Percentiles rank a stretch among this genome's conserved stretches.
These are phyloP conservation scores for Backusella australiensis DNA, from an alignment of 192 early-diverging fungal species.

Conservation along the genomic window DNA sequence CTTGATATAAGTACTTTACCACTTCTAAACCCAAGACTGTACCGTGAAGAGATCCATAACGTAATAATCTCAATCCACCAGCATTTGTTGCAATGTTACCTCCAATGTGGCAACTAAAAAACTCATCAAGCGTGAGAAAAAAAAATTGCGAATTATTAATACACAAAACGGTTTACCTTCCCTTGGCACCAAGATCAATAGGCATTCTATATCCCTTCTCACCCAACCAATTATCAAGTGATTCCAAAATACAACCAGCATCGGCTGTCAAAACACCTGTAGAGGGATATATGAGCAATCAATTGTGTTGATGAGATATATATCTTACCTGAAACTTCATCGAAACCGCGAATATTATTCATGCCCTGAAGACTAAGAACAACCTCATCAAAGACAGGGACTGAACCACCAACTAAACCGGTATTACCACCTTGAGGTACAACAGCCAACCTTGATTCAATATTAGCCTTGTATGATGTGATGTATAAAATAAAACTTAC, in stretches of 20 bases:
- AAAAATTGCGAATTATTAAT: not conserved
- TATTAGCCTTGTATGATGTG: too few relatives aligned
- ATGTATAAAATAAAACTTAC: constrained; percentile 1
- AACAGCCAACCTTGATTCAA: constrained; percentile 65
- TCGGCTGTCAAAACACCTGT: constrained; percentile 86
- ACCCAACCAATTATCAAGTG: constrained; percentile 81
- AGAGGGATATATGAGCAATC: not conserved
- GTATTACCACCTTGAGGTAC: constrained; percentile 99
- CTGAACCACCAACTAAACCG: constrained; percentile 96
- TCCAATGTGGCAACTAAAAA: constrained; percentile 89
- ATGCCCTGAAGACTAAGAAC: constrained; percentile 78
- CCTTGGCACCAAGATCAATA: constrained; percentile 87
- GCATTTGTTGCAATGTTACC: constrained; percentile 99
- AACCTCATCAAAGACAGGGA: constrained; percentile 96
- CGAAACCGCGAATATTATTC: constrained; percentile 74
- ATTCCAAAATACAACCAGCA: constrained; percentile 90
- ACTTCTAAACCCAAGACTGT: constrained; percentile 94
- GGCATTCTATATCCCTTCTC: constrained; percentile 91
- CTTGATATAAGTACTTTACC: constrained; percentile 35
- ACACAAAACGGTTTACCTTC: constrained; percentile 33
- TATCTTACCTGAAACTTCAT: constrained; percentile 53
- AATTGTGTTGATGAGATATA: too few relatives aligned
- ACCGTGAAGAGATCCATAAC: constrained; percentile 96
- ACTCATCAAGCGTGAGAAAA: not conserved
- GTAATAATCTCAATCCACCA: constrained; percentile 88